Evolutionary conservation across 768 basidiomycete species (phyloP), one percentile per base, ranked within the genome.

Genomic region (Trametes maxima): DNA sequence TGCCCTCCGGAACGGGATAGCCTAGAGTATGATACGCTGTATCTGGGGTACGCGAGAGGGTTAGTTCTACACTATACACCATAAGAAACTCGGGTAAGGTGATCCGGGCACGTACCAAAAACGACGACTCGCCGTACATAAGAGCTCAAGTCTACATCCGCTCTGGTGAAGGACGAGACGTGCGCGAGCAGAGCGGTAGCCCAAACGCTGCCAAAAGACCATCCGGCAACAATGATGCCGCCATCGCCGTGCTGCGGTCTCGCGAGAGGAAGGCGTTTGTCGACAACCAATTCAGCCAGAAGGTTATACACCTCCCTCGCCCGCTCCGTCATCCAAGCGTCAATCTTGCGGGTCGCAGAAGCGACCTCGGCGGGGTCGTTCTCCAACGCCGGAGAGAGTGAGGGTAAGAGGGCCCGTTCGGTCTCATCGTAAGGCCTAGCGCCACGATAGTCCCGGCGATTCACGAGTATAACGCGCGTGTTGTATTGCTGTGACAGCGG

Each of bases 281-380:
- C 57, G 39, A 67, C n/a, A 14, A 78, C 74, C 54, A 80, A 69
- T 10, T 57, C 47, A 33, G 66, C 69, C 16, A 79, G 64, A 59
- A 79, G 76, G 2, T 47, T 66, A 5, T 70, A 70, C n/a, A 77
- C 59, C 60, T 80, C 77, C 14, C 64, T 54, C 3, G 74, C 77
- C 2, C 74, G 72, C 1, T 62, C 67, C 48, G 67, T 63, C 44
- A 78, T 52, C 46, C 69, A 73, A 4, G 24, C 10, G 10, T 16
- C 8, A 3, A 54, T 7, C 42, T 33, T 44, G 14, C n/a, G 21
- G 1, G 25, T 42, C 62, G 22, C 59, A 62, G 54, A 71, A 74
- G 40, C 51, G 66, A 1, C 64, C 65, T 60, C 52, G 13, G n/a
- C n/a, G n/a, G 37, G 14, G 3, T 36, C 28, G n/a, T 19, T 11